phyloP scores from a whole-genome alignment of 2,329 filamentous ascomycete genomes.

The Penicillium sp. region DNA sequence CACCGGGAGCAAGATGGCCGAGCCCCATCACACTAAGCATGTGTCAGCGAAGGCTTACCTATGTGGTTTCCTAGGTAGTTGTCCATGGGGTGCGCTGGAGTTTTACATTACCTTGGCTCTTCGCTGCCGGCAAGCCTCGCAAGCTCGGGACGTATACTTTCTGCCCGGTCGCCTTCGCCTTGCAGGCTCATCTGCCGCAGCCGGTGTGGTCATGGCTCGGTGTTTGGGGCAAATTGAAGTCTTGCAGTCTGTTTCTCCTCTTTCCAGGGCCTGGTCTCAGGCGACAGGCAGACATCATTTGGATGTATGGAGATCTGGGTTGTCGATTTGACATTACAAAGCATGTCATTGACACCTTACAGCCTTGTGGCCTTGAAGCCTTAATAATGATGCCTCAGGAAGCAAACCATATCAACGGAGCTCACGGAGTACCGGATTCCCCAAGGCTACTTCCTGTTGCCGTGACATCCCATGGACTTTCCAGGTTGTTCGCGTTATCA shows the following conservation, averaged over 20 bases:
- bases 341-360: neutral
- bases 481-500: too few relatives aligned
- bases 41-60: neutral
- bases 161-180: conserved; percentile 19
- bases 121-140: conserved; percentile 40
- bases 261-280: neutral
- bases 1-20: conserved; percentile 38
- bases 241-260: neutral
- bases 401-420: neutral
- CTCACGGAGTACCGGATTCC: neutral
- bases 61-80: too few relatives aligned
- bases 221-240: neutral
- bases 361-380: neutral
- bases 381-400: neutral
- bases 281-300: neutral
- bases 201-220: conserved; percentile 6
- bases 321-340: conserved; percentile 7
- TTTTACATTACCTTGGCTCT: conserved; percentile 34
- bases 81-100: neutral
- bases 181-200: conserved; percentile 12
- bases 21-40: conserved; percentile 34
- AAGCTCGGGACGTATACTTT: conserved; percentile 35
- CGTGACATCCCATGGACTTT: too few relatives aligned
- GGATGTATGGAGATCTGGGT: neutral
- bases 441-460: too few relatives aligned